Conservation (phyloP, 208 protist species). For the Lotmaria passim region DNA sequence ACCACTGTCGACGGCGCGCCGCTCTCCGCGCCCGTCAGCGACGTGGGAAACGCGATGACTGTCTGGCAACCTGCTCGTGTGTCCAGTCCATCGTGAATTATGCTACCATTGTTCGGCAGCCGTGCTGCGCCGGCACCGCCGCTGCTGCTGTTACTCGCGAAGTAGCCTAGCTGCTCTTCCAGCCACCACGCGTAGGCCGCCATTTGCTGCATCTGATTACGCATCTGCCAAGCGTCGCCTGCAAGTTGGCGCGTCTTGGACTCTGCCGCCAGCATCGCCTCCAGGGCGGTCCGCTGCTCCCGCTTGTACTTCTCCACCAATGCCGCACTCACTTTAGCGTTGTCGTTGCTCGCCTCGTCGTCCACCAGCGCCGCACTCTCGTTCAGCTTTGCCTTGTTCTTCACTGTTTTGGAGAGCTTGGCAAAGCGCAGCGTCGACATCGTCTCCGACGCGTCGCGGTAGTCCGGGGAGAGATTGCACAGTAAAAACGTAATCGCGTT, state of each 20-base stretch:
- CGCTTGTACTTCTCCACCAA: constrained; percentile 12
- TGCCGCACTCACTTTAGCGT: background rate
- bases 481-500: constrained; percentile 82
- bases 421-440: constrained; percentile 88
- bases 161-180: constrained; percentile 52
- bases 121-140: too few species aligned
- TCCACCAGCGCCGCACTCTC: constrained; percentile 6
- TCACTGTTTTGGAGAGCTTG: constrained; percentile 35
- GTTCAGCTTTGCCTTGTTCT: constrained; percentile 40
- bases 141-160: constrained; percentile 5
- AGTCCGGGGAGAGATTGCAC: constrained; percentile 77
- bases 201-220: constrained; percentile 32
- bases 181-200: constrained; percentile 53
- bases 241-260: constrained; percentile 12
- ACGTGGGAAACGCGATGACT: background rate
- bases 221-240: constrained; percentile 15
- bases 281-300: constrained; percentile 8
- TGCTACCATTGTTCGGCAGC: background rate
- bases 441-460: constrained; percentile 61
- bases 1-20: background rate
- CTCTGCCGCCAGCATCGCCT: constrained; percentile 14
- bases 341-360: background rate
- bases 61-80: background rate
- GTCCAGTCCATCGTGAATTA: background rate
- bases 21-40: background rate